These are phyloP conservation scores for Fusarium nelsonii DNA, from an alignment of 2,329 filamentous ascomycete species.

Conservation along the genomic window DNA sequence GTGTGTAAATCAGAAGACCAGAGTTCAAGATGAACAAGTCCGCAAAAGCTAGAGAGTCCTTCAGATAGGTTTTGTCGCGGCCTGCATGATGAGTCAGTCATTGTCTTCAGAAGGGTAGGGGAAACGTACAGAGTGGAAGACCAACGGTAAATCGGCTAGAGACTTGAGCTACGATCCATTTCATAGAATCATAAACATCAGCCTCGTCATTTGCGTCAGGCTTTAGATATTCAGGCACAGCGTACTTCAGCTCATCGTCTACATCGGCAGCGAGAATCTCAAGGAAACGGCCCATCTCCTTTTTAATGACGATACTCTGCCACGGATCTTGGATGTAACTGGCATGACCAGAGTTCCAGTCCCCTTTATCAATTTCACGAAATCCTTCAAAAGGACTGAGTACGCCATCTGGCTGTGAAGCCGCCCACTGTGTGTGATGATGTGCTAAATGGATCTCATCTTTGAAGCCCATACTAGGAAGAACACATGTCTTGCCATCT, in stretches of 20 bases:
- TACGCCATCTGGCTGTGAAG: slow-evolving; percentile 55
- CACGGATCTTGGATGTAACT: slow-evolving; percentile 53
- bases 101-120: fast-evolving
- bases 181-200: slow-evolving; percentile 46
- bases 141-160: slow-evolving; percentile 52
- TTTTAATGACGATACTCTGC: slow-evolving; percentile 54
- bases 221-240: slow-evolving; percentile 52
- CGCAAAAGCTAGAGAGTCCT: slow-evolving; percentile 48
- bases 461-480: slow-evolving; percentile 56
- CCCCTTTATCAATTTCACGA: slow-evolving; percentile 54
- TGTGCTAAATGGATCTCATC: slow-evolving; percentile 58
- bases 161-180: slow-evolving; percentile 50
- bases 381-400: slow-evolving; percentile 54
- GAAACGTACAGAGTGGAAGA: slow-evolving; percentile 47
- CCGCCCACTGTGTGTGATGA: slow-evolving; percentile 55
- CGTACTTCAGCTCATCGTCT: slow-evolving; percentile 52
- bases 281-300: slow-evolving; percentile 52
- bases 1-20: slow-evolving; percentile 49
- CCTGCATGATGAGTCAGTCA: slow-evolving; percentile 28
- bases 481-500: slow-evolving; percentile 55
- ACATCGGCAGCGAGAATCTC: slow-evolving; percentile 51
- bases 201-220: slow-evolving; percentile 48
- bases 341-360: slow-evolving; percentile 55
- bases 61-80: slow-evolving; percentile 52
- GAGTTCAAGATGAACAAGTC: slow-evolving; percentile 52